Conservation (phyloP, 1,139 yeast genomes). For the Komagataea norvegica region DNA sequence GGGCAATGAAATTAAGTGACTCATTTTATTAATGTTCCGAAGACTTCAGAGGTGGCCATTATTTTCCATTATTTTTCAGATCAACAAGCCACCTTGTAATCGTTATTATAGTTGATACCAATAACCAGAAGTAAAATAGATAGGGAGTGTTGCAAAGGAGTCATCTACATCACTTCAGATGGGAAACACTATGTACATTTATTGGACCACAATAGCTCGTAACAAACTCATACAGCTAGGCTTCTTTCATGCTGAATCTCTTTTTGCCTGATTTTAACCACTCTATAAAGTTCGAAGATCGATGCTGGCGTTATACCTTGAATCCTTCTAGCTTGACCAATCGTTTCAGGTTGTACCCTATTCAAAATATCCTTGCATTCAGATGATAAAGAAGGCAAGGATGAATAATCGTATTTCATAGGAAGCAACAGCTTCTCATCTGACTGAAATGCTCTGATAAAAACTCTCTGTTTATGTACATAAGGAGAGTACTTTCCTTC, state of each 20-base stretch:
- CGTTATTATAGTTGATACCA: no score
- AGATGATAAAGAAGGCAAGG: constrained; percentile 51
- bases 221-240: not conserved
- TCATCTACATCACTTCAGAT: no score
- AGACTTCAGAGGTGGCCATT: no score
- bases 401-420: constrained; percentile 52
- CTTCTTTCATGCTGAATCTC: constrained; percentile 11
- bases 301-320: constrained; percentile 94
- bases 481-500: constrained; percentile 85
- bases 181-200: constrained; percentile 1
- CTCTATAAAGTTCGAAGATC: constrained; percentile 54
- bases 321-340: constrained; percentile 91
- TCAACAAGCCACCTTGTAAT: no score
- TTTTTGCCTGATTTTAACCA: constrained; percentile 23
- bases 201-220: not conserved
- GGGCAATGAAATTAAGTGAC: no score
- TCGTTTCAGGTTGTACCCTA: constrained; percentile 75
- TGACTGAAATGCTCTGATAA: constrained; percentile 71
- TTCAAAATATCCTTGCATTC: constrained; percentile 74
- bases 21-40: no score
- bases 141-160: no score
- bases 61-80: no score
- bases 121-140: no score
- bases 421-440: constrained; percentile 79
- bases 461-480: constrained; percentile 64